Evolutionary conservation across 768 basidiomycete genomes (phyloP), one percentile per base, ranked within the genome.

Genomic region (Lyophyllum decastes): DNA sequence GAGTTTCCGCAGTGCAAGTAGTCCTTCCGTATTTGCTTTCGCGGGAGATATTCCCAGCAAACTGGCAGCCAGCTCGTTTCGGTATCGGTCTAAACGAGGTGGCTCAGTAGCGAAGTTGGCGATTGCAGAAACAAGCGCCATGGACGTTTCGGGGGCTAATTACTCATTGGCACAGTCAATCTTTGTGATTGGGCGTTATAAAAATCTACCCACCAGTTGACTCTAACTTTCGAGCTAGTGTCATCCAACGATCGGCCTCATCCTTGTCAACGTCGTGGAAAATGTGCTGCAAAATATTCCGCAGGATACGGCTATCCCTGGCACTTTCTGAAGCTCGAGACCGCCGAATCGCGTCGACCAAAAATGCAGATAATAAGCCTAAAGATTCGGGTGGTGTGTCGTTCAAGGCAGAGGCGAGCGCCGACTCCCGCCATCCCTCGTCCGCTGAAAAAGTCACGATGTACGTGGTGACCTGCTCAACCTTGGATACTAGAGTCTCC

Each of bases 11-110:
- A 98, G 79, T 1, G 84, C 70, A 24, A 84, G 69, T 4, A 96
- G 75, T 0, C 94, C 95, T 10, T 85, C 82, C 0, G 79, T 80
- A 59, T 87, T 85, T n/a, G 86, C 87, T 44, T 85, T 82, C 5
- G 71, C 64, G 0, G 88, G 68, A 1, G 81, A 80, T 14, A 97
- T 78, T 22, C 89, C 90, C 0, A 90, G 74, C 4, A 95, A 70
- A 19, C 79, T 80, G n/a, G 92, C 89, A 0, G 96, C 95, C 10
- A 95, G 79, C 71, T 97, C 94, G 68, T 95, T 97, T 19, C 95
- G 84, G 66, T 89, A 90, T 19, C 92, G 81, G 63, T 91, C 88
- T 22, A 96, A 78, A 19, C 83, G 83, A 0, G 81, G 82, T 8
- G 86, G 85, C 61, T 95, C 94, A 1, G 85, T 78, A 0, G 87